Conservation (phyloP, 1,284 basidiomycete genomes). For the Microbotryum saponariae region DNA sequence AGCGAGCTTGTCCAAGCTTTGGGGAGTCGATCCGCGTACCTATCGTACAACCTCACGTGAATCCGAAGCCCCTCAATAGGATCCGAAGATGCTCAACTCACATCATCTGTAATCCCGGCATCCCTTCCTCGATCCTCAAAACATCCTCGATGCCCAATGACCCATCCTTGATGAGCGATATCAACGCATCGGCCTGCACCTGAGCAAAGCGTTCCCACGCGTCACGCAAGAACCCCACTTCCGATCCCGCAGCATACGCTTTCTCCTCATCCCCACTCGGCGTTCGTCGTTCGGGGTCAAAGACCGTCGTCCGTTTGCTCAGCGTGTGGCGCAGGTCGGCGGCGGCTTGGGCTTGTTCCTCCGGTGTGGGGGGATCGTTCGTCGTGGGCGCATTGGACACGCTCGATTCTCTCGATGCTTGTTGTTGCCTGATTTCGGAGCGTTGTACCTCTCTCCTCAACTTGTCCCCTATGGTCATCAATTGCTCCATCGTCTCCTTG, state of each 20-base stretch:
- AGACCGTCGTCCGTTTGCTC: not conserved
- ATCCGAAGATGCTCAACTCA: not conserved
- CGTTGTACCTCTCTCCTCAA: constrained; percentile 19
- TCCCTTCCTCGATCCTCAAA: constrained; percentile 23
- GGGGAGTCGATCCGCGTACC: constrained; percentile 26
- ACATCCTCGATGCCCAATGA: constrained; percentile 27
- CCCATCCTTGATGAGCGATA: constrained; percentile 28
- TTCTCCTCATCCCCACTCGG: not conserved
- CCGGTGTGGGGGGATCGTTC: too few species aligned
- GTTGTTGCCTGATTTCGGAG: constrained; percentile 12
- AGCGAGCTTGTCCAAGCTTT: constrained; percentile 31
- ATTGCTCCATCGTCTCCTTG: constrained; percentile 8
- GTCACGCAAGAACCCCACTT: constrained; percentile 11
- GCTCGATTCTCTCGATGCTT: not conserved
- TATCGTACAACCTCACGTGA: not conserved
- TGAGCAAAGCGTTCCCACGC: constrained; percentile 24
- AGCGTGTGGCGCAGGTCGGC: too few species aligned
- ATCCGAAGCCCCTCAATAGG: too few species aligned
- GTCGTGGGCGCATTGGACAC: not conserved
- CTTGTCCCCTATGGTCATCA: constrained; percentile 16
- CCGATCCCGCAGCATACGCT: not conserved
- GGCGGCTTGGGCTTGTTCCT: too few species aligned
- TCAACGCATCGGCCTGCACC: constrained; percentile 19
- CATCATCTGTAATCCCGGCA: constrained; percentile 26
- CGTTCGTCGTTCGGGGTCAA: constrained; percentile 1